Conservation (phyloP, 73 alveolate genomes). For the Paramecium caudatum region DNA sequence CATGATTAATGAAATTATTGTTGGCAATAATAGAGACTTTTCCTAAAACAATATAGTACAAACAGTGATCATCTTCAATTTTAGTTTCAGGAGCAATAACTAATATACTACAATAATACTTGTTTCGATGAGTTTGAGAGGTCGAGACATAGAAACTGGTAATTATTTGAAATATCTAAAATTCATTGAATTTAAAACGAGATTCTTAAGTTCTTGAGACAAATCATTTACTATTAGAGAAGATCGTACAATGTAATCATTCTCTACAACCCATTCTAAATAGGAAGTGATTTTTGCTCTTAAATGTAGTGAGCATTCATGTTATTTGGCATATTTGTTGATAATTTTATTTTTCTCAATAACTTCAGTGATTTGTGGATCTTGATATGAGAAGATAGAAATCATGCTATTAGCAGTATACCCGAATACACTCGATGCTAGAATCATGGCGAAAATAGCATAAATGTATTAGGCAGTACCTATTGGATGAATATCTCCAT, state of each 20-base stretch:
- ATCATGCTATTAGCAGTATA: slow-evolving; percentile 66
- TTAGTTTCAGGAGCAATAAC: slow-evolving; percentile 11
- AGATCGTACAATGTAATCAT: slow-evolving; percentile 32
- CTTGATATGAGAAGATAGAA: slow-evolving; percentile 19
- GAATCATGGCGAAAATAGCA: slow-evolving; percentile 92
- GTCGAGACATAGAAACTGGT: background rate
- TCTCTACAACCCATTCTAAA: slow-evolving; percentile 56
- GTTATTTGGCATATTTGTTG: slow-evolving; percentile 9
- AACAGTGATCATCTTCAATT: background rate
- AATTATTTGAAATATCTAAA: background rate
- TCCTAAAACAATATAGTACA: background rate
- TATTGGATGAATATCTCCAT: slow-evolving; percentile 93
- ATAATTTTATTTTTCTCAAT: background rate
- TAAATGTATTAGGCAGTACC: slow-evolving; percentile 87
- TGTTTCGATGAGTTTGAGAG: background rate
- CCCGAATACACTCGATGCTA: slow-evolving; percentile 70
- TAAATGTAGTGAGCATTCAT: background rate
- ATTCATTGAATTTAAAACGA: background rate
- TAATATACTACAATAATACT: background rate
- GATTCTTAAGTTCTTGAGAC: slow-evolving; percentile 22
- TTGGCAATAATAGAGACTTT: slow-evolving; percentile 25
- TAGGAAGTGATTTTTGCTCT: background rate
- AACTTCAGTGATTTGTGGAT: background rate
- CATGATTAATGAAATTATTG: background rate
- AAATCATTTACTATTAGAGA: background rate